A percentile compares a stretch with the other conserved stretches of the same genome.
Evolutionary conservation across 805 yeast species (phyloP).

Genomic region (Crinitomyces ghanaensis): DNA sequence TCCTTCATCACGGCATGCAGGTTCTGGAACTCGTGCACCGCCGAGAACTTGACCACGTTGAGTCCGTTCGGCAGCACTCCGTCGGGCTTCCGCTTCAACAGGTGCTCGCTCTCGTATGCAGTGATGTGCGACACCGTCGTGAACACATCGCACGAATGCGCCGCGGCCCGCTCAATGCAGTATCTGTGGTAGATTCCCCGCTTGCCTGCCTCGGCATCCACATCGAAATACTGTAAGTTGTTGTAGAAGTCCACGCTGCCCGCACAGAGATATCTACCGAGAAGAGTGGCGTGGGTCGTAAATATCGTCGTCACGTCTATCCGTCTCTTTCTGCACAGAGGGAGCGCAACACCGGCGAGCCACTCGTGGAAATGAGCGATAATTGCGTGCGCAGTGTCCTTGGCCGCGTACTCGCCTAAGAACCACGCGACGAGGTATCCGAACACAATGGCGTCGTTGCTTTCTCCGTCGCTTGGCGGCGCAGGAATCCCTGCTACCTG

Average conservation of each 20-base stretch:
- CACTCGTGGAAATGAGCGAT: constrained; percentile 95
- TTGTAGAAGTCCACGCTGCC: constrained; percentile 95
- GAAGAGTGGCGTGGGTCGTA: constrained; percentile 93
- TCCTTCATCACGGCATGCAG: constrained; percentile 86
- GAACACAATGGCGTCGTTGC: constrained; percentile 82
- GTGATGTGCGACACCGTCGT: constrained; percentile 96
- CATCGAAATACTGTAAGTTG: constrained; percentile 79
- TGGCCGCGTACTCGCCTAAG: constrained; percentile 80
- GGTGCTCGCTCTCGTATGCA: constrained; percentile 89
- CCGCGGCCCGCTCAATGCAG: constrained; percentile 93
- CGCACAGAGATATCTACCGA: constrained; percentile 93
- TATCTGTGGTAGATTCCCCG: constrained; percentile 95
- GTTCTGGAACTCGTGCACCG: constrained; percentile 96
- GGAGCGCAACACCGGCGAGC: constrained; percentile 94
- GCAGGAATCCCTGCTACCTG: constrained; percentile 83
- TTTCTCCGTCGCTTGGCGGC: constrained; percentile 78
- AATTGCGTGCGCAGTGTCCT: constrained; percentile 78
- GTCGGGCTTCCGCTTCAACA: constrained; percentile 91
- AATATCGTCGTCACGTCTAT: constrained; percentile 91
- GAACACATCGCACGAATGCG: constrained; percentile 92
- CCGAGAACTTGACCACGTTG: constrained; percentile 90
- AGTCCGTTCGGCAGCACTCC: constrained; percentile 96
- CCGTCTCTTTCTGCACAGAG: constrained; percentile 80
- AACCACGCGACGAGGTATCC: constrained; percentile 97
- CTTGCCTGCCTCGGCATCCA: constrained; percentile 96